These are phyloP conservation scores for Dianthus caryophyllus DNA, from an alignment of 148 eudicot genomes.

Conservation along the genomic window DNA sequence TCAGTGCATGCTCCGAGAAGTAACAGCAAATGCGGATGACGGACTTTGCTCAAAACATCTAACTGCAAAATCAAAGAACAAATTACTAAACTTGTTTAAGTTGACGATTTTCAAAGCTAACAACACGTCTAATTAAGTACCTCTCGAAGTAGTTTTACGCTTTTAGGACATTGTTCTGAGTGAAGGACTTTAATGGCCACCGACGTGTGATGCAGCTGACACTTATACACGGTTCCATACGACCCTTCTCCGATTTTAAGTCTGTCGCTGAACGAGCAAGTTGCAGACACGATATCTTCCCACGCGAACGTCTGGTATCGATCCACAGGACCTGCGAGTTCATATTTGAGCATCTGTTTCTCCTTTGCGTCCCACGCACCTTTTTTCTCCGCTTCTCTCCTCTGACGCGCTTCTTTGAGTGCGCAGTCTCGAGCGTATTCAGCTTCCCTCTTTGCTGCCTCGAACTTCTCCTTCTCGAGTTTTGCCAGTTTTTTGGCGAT, in stretches of 20 bases:
- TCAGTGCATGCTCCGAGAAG: constrained; percentile 82
- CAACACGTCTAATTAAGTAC: constrained; percentile 30
- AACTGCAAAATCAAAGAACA: constrained; percentile 40
- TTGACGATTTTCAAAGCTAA: too few relatives aligned
- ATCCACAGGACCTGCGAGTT: constrained; percentile 31
- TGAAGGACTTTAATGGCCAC: constrained; percentile 85
- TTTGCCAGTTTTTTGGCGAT: constrained; percentile 59
- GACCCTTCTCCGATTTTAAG: constrained; percentile 76
- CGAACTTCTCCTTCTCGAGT: constrained; percentile 51
- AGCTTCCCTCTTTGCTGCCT: constrained; percentile 61
- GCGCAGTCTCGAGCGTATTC: constrained; percentile 45
- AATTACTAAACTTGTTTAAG: too few relatives aligned
- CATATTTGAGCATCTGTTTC: constrained; percentile 61
- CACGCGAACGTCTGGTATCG: constrained; percentile 63
- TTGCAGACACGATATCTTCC: constrained; percentile 74
- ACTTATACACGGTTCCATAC: constrained; percentile 78
- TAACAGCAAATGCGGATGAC: constrained; percentile 79
- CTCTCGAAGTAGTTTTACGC: constrained; percentile 75
- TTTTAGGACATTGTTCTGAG: constrained; percentile 44
- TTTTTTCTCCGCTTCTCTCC: constrained; percentile 57
- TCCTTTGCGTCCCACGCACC: constrained; percentile 58
- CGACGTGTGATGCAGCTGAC: constrained; percentile 70
- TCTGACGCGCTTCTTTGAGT: constrained; percentile 53
- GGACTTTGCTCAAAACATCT: constrained; percentile 62
- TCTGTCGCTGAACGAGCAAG: constrained; percentile 51